phyloP scores from a whole-genome alignment of 192 early-diverging fungal species.

The Podila verticillata region DNA sequence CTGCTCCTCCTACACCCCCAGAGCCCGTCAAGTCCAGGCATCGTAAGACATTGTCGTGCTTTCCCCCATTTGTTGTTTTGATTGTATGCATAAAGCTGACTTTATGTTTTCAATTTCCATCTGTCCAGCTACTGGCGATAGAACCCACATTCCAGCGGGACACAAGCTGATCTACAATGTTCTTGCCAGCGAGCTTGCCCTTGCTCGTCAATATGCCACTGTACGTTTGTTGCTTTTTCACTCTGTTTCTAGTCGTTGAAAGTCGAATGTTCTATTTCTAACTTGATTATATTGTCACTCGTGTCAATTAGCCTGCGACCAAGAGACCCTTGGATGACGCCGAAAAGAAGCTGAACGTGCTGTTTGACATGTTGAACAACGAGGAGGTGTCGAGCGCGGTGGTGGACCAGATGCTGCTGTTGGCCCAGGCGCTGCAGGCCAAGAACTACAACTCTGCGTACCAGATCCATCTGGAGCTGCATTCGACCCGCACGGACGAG shows the following conservation, averaged over 20 bases:
- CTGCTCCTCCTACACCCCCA: constrained; percentile 56
- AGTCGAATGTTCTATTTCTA: background rate
- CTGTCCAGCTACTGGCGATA: constrained; percentile 77
- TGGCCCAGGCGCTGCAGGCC: constrained; percentile 64
- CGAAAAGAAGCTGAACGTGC: constrained; percentile 77
- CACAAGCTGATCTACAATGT: constrained; percentile 71
- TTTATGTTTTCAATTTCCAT: background rate
- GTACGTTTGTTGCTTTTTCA: constrained; percentile 36
- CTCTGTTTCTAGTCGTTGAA: too few species aligned
- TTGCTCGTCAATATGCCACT: constrained; percentile 56
- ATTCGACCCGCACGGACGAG: constrained; percentile 47
- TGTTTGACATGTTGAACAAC: constrained; percentile 92
- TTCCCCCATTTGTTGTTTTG: background rate
- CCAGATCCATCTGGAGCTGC: constrained; percentile 47
- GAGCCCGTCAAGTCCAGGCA: constrained; percentile 59
- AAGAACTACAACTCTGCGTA: constrained; percentile 53
- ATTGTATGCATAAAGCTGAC: background rate
- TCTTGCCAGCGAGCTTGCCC: constrained; percentile 63
- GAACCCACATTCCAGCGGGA: constrained; percentile 80
- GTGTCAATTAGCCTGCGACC: constrained; percentile 64
- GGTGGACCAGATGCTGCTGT: constrained; percentile 65
- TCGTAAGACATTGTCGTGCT: constrained; percentile 52
- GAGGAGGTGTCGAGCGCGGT: constrained; percentile 72
- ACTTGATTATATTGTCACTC: background rate
- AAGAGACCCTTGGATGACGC: constrained; percentile 85